phyloP scores from a whole-genome alignment of 169 alveolate species.

The Nephromyces sp. region DNA sequence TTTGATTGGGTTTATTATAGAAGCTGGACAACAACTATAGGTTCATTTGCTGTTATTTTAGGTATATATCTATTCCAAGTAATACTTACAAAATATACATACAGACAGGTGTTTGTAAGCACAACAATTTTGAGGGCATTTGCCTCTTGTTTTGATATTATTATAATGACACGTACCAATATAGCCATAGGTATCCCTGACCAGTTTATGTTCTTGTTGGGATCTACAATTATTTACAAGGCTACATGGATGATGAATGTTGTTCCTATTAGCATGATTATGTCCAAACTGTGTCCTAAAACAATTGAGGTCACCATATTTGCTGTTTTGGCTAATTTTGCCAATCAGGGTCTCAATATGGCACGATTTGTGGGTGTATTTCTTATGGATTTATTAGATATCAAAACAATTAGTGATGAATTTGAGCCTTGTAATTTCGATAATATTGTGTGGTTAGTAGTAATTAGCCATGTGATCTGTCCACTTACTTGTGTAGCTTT shows the following conservation, averaged over 20 bases:
- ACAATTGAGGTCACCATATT: slow-evolving; percentile 7
- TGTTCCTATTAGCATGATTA: slow-evolving; percentile 17
- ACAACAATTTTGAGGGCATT: slow-evolving; percentile 8
- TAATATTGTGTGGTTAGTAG: too few species aligned
- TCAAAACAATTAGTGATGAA: neutral
- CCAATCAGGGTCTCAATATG: neutral
- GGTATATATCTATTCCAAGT: slow-evolving; percentile 21
- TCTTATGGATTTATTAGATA: neutral
- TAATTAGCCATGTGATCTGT: too few species aligned
- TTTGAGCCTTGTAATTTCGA: slow-evolving; percentile 1
- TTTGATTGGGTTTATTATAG: slow-evolving; percentile 26
- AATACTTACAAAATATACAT: slow-evolving; percentile 10
- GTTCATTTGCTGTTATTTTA: slow-evolving; percentile 11
- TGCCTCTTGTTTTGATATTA: slow-evolving; percentile 19
- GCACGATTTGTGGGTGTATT: too few species aligned
- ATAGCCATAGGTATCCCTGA: slow-evolving; percentile 20
- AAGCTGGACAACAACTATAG: slow-evolving; percentile 9
- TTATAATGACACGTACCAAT: slow-evolving; percentile 9
- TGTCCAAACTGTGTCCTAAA: slow-evolving; percentile 8
- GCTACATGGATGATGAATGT: slow-evolving; percentile 5
- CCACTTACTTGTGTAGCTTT: too few species aligned
- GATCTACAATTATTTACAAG: slow-evolving; percentile 17
- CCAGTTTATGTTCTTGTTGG: slow-evolving; percentile 15
- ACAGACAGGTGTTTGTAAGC: slow-evolving; percentile 6
- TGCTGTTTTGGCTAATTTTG: slow-evolving; percentile 14